Evolutionary conservation across 768 basidiomycete genomes (phyloP), one percentile per base, ranked within the genome.

Genomic region (Strobilomyces echinocephalus): DNA sequence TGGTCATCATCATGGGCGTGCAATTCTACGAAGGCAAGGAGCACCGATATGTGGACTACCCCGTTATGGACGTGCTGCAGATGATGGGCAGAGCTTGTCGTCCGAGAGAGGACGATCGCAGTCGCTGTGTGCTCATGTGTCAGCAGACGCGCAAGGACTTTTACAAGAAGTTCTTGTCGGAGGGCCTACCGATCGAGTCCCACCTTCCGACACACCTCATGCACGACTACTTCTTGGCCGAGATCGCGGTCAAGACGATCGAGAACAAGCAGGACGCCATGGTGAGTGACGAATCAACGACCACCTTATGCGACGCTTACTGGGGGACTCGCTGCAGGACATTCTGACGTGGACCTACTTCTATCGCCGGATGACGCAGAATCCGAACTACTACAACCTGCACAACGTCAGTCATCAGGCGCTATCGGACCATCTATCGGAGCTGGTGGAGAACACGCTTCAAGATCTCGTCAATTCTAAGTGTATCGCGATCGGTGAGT

Each of bases 41-140:
- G 63, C 97, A 98, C 66, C 89, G 97, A 42, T 99, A 99, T 60
- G 79, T 95, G 59, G 97, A 98, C 70, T 97, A 98, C 66, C 94
- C 95, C 4, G 93, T 99, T 54, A 95, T 95, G 81, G 95, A 98
- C 62, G 90, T 99, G 7, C 80, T 98, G 2, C 97, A 98, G 67
- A 98, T 99, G 95, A 95, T 98, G 86, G 97, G 95, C 40, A 83
- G 86, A n/a, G 97, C 97, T 0, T 97, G 95, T 68, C 86, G 95
- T 15, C 95, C 97, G 8, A 69, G 73, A 38, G 83, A 92, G 61
- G 97, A 98, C 60, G 85, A 88, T 3, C 85, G 87, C 54, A 94
- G 91, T 61, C 88, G 93, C 14, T 98, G 95, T 63, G 88, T 99
- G 3, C 74, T 97, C 35, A 97, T 99, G 94, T 93, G 91, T 63